phyloP scores from a whole-genome alignment of 2,329 filamentous ascomycete genomes.

The Cordyceps sp. region DNA sequence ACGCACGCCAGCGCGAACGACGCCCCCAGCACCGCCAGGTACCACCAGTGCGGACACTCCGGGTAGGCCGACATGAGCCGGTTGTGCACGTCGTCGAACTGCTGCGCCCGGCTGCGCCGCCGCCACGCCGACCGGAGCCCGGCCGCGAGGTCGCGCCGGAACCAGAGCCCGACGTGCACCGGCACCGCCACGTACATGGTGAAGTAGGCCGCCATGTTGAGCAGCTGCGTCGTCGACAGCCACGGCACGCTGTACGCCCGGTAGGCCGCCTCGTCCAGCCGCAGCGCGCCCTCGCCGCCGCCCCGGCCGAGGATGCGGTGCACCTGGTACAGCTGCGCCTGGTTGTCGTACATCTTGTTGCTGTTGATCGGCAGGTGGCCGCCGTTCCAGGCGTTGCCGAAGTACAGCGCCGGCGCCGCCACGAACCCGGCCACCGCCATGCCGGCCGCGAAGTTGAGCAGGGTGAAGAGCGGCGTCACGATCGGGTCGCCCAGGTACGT shows the following conservation, averaged over 20 bases:
- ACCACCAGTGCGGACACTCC: constrained; percentile 38
- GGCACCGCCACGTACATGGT: constrained; percentile 12
- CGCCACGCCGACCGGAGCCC: constrained; percentile 11
- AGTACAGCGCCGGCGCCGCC: constrained; percentile 29
- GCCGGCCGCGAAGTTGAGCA: constrained; percentile 11
- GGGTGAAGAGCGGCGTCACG: constrained; percentile 12
- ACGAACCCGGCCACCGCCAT: constrained; percentile 35
- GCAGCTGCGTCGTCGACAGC: constrained; percentile 24
- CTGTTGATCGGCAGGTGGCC: constrained; percentile 39
- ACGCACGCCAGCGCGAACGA: constrained; percentile 24
- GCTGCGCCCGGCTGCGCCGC: constrained; percentile 17
- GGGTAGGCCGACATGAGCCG: constrained; percentile 14
- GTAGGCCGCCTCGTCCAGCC: constrained; percentile 34
- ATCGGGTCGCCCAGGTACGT: constrained; percentile 13
- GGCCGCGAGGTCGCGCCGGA: constrained; percentile 12
- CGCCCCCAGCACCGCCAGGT: constrained; percentile 25
- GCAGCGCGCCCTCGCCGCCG: no score
- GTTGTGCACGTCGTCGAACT: constrained; percentile 17
- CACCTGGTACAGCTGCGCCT: constrained; percentile 31
- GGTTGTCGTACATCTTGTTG: constrained; percentile 39
- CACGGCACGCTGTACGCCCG: constrained; percentile 34
- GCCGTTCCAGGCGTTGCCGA: constrained; percentile 27
- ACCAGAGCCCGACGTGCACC: constrained; percentile 14
- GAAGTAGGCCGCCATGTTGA: constrained; percentile 16
- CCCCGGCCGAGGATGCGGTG: constrained; percentile 31